phyloP scores from a whole-genome alignment of 2,329 filamentous ascomycete genomes.

The Arachnopeziza araneosa region DNA sequence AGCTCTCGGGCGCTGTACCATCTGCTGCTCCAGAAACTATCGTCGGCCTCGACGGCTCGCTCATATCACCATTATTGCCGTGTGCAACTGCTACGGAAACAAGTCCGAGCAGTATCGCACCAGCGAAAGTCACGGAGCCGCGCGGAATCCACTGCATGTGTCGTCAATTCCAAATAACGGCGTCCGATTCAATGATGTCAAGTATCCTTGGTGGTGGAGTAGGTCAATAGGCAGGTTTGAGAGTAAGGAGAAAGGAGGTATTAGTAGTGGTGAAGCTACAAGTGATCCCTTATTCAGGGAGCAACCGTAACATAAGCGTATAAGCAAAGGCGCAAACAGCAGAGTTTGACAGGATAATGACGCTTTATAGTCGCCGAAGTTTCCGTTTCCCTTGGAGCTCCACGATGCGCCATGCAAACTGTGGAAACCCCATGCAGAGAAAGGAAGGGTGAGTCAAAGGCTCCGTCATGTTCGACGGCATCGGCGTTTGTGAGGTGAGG shows the following conservation, averaged over 20 bases:
- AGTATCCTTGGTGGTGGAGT: neutral
- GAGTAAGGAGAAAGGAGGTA: neutral
- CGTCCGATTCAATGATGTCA: neutral
- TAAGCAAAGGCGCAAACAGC: neutral
- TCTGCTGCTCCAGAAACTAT: neutral
- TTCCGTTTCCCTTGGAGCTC: neutral
- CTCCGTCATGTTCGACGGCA: neutral
- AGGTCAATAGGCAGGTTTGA: neutral
- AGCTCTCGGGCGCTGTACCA: conserved; percentile 29
- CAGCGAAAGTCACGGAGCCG: conserved; percentile 5
- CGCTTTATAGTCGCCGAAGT: neutral
- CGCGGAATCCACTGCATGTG: conserved; percentile 11
- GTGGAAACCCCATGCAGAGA: neutral
- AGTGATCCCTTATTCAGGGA: neutral
- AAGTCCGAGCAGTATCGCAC: conserved; percentile 16
- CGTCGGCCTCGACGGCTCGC: conserved; percentile 5
- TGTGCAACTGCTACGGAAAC: conserved; percentile 17
- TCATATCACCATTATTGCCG: conserved; percentile 26
- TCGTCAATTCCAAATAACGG: conserved; percentile 1
- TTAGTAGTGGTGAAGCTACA: neutral
- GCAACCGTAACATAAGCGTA: neutral
- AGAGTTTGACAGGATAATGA: neutral
- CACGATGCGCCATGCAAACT: neutral
- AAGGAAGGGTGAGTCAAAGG: neutral
- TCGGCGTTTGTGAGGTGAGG: neutral